Evolutionary conservation across 768 basidiomycete species (phyloP).

Genomic region (Termitomyces sp.): DNA sequence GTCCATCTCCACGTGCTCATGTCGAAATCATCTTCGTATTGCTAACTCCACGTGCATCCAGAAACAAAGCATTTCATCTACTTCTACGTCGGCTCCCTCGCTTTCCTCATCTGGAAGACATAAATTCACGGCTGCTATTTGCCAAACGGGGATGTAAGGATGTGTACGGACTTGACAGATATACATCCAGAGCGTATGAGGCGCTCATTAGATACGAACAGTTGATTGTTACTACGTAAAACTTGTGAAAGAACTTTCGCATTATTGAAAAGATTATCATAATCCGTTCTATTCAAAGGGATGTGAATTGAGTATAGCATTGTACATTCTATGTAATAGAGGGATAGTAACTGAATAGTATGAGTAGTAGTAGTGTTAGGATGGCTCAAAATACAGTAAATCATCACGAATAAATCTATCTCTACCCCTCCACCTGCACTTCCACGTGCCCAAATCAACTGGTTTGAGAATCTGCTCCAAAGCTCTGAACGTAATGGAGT

Average conservation of each 20-base stretch:
- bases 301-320: constrained; percentile 9
- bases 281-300: neutral
- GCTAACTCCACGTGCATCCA: constrained; percentile 25
- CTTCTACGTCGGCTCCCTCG: constrained; percentile 91
- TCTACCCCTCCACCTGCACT: constrained; percentile 11
- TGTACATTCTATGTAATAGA: constrained; percentile 13
- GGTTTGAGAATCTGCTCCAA: constrained; percentile 46
- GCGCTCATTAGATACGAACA: constrained; percentile 11
- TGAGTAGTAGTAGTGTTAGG: constrained; percentile 7
- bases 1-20: constrained; percentile 10
- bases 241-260: constrained; percentile 12
- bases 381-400: constrained; percentile 6
- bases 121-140: constrained; percentile 26
- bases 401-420: constrained; percentile 6
- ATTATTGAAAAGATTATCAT: constrained; percentile 11
- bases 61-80: constrained; percentile 99
- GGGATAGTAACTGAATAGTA: constrained; percentile 11
- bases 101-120: constrained; percentile 95
- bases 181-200: constrained; percentile 4
- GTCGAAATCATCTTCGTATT: constrained; percentile 4
- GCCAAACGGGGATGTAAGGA: neutral
- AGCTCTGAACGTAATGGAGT: constrained; percentile 63
- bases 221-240: constrained; percentile 10
- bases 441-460: constrained; percentile 15
- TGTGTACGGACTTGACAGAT: constrained; percentile 2